Base-by-base conservation (phyloP, 305 asterid species). In the Rubia tinctorum region DNA sequence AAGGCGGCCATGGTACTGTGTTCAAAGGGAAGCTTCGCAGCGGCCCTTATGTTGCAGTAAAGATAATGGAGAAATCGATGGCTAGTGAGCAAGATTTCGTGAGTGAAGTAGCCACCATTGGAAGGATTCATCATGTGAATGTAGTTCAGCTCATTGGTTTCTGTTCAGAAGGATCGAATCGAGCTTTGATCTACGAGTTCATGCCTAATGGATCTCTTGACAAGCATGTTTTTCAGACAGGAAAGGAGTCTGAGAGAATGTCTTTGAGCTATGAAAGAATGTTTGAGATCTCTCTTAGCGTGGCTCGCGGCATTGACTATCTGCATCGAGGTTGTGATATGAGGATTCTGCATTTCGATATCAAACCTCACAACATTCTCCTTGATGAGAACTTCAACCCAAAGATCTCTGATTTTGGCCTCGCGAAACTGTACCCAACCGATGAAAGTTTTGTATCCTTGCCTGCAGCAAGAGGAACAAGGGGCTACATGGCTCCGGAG, bases 1-100 rank as follows among this genome's bases (percentile, higher is more conserved):
- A 71, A 72, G 86, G 90, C 40, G 76, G 73, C 14, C 79, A 73
- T 68, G 88, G 88, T 18, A 75, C 79, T 15, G 83, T 82, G 34
- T 82, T 39, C 74, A 77, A 68, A 76, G 91, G 91, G 73, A 78
- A 80, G 17, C 87, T 86, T 44, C 74, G 76, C 0, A 82, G 87
- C 71, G 86, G 87, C 7, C 82, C 81, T 55, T 39, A 44, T 23
- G 88, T 68, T 53, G 84, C 87, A 18, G 79, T 84, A 30, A 79
- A 82, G 70, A 79, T 78, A 80, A 72, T 80, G 80, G 62, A 0
- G 2, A 73, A 62, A 47, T 78, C 80, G 25, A 68, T 75, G 25
- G 71, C 73, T 5, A 73, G 75, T 27, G 84, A 73, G 77, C 75
- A 71, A 69, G 88, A 86, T 44, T 84, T 82, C 72, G 74, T 82